Evolutionary conservation across 768 basidiomycete genomes (phyloP), one percentile per base, ranked within the genome.

Genomic region (Auriscalpium orientale): DNA sequence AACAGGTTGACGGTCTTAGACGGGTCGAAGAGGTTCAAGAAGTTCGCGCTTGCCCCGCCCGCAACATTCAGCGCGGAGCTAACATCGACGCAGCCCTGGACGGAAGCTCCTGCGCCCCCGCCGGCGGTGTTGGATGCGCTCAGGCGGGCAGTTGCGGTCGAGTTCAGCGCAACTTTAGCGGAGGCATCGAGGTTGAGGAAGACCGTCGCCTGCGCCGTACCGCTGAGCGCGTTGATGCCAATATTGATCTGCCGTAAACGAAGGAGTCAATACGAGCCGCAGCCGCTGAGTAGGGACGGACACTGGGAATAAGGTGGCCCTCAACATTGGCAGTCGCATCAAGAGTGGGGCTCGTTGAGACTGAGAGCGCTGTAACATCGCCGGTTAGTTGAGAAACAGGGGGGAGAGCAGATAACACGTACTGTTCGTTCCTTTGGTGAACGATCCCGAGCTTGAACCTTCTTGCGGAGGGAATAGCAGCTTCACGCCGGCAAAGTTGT

Each of bases 371-470:
- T 55, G 35, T n/a, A 81, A 48, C 60, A 13, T 28, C 74, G 76
- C 76, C 54, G 49, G 55, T 60, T 43, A 37, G 12, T 13, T 4
- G 28, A 18, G 13, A 21, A n/a, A 9, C 10, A 28, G 13, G 33
- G 15, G 4, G 10, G 16, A 8, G n/a, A 20, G 8, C 34, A 13
- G 33, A 22, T 16, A 22, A 5, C 13, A 70, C 79, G 22, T 60
- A 80, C 79, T 74, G 34, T 73, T 79, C 58, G 76, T 72, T 5
- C 65, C 69, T 34, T 74, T 62, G 21, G 61, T 64, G 64, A 79
- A 74, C 1, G 65, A 50, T 5, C 57, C 53, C 10, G 64, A 44
- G 57, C 58, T 54, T 33, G 67, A 65, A 16, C 64, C 61, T 13
- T 62, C 57, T 4, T 59, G 57, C 0, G 74, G 72, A 3, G 79